A percentile compares a stretch with the other conserved stretches of the same genome.
Evolutionary conservation across 208 protist species (phyloP).

Genomic region (Zelonia costaricensis): DNA sequence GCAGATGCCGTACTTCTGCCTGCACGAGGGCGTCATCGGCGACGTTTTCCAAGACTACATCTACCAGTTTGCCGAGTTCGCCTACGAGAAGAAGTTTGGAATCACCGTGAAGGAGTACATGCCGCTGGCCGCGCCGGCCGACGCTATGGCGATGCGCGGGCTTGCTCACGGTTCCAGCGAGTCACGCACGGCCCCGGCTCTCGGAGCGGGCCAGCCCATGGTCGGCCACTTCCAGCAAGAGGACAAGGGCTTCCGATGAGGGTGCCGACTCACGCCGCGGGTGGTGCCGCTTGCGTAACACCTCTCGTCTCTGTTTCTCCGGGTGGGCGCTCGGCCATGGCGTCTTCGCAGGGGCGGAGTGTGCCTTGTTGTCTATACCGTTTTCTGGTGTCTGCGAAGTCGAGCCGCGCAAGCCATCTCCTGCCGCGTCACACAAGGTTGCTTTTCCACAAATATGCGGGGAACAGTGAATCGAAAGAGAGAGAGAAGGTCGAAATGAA

Average conservation of each 20-base stretch:
- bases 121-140: conserved; percentile 56
- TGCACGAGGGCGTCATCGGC: conserved; percentile 83
- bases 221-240: conserved; percentile 81
- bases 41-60: conserved; percentile 86
- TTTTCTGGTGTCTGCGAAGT: no score
- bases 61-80: conserved; percentile 91
- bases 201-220: conserved; percentile 64
- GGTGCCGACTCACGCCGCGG: no score
- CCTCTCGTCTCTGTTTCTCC: no score
- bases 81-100: conserved; percentile 83
- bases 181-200: conserved; percentile 4
- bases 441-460: no score
- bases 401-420: no score
- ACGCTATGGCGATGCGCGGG: conserved; percentile 64
- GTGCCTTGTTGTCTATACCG: no score
- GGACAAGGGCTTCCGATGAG: conserved; percentile 60
- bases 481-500: no score
- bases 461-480: no score
- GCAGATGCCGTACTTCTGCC: conserved; percentile 88
- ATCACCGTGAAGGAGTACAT: conserved; percentile 80
- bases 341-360: no score
- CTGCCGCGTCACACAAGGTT: no score
- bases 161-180: conserved; percentile 36
- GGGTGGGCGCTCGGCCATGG: no score
- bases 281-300: no score